Evolutionary conservation across 129 eudicot species (phyloP), one percentile per base, ranked within the genome.

Genomic region (Flaveria robusta): DNA sequence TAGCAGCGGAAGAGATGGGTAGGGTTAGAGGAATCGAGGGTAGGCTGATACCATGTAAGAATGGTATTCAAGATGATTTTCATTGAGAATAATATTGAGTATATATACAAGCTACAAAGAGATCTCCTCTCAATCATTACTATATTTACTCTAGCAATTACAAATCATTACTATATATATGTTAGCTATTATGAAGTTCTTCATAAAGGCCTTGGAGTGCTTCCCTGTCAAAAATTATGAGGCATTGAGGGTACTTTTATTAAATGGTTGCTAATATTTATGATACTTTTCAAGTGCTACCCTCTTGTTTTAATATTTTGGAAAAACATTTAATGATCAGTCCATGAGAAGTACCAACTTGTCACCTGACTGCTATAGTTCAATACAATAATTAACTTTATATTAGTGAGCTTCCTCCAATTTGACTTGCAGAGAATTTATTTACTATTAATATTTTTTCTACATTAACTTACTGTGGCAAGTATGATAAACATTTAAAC

Each of bases 241-340:
- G 62, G 59, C 23, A 74, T 16, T 45, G 20, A 26, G 60, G 46
- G 47, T 46, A 45, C 43, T 72, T 72, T 22, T 27, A 13, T 75
- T 46, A 19, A 15, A 51, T 51, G 58, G 22, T 51, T 51, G 58
- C 22, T 22, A 51, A 51, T 16, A 51, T 16, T 51, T 51, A 51
- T 51, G 58, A 51, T 51, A 6, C 22, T 51, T 51, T 50, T n/a
- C n/a, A n/a, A n/a, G 58, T 51, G 20, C n/a, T 51, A n/a, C 55
- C 22, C 22, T 22, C 58, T 15, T 51, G 14, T 0, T 51, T 51
- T n/a, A n/a, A 51, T 16, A 15, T 15, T 15, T 2, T 51, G 20
- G 22, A 51, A 51, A n/a, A 51, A 16, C 58, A 51, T 51, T 16
- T 51, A 49, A 49, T 51, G 22, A 42, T n/a, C 9, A 50, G 10